Percentiles rank a stretch among this genome's conserved stretches.
Evolutionary conservation across 768 basidiomycete species (phyloP).

Genomic region (Suillus discolor): DNA sequence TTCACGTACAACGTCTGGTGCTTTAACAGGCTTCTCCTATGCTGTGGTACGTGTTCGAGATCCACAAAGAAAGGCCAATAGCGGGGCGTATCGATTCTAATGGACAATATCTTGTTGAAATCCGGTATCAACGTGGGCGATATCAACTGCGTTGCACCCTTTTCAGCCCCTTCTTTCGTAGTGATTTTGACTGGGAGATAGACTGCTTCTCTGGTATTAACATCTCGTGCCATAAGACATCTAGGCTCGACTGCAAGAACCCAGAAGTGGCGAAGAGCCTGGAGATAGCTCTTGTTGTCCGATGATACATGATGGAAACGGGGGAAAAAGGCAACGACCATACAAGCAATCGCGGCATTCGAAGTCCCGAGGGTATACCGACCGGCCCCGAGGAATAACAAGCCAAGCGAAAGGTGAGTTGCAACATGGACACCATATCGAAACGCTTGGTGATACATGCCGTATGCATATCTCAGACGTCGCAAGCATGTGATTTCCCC

Average conservation of each 20-base stretch:
- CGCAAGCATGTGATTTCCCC: conserved; percentile 91
- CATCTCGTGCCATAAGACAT: conserved; percentile 89
- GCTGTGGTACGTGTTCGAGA: conserved; percentile 63
- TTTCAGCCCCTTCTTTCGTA: conserved; percentile 63
- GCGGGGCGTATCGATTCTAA: conserved; percentile 90
- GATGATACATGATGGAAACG: conserved; percentile 76
- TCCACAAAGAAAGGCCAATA: conserved; percentile 95
- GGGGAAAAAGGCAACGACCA: conserved; percentile 92
- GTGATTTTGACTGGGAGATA: conserved; percentile 92
- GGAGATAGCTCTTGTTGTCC: conserved; percentile 90
- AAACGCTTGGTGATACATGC: conserved; percentile 74
- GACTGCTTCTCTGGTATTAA: conserved; percentile 88
- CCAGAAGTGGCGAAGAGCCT: conserved; percentile 95
- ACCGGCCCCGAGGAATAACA: conserved; percentile 93
- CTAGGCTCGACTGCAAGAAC: conserved; percentile 93
- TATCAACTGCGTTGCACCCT: conserved; percentile 76
- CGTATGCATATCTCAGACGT: conserved; percentile 86
- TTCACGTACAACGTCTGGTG: conserved; percentile 91
- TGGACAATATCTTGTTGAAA: conserved; percentile 76
- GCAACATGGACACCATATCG: conserved; percentile 91
- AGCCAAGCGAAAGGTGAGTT: conserved; percentile 86
- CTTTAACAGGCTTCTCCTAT: conserved; percentile 68
- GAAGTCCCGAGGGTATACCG: conserved; percentile 91
- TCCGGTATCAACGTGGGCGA: conserved; percentile 94
- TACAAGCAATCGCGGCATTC: conserved; percentile 86